phyloP scores from a whole-genome alignment of 2,329 filamentous ascomycete species.

The Fusarium sarcochroum region DNA sequence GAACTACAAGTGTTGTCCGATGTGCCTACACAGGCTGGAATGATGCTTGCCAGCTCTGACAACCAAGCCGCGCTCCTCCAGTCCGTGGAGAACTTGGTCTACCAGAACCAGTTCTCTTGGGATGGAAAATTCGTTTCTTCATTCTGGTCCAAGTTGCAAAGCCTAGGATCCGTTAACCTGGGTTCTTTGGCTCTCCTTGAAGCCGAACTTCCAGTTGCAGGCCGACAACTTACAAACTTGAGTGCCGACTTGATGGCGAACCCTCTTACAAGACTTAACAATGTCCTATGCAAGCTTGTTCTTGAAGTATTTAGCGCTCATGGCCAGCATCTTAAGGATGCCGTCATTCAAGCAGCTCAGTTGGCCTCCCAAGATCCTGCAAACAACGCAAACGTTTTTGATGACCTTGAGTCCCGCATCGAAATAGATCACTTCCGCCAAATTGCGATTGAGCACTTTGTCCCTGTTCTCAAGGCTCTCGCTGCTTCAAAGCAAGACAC shows the following conservation, averaged over 20 bases:
- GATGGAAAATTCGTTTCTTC: conserved; percentile 59
- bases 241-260: conserved; percentile 65
- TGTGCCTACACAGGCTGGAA: conserved; percentile 52
- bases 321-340: conserved; percentile 50
- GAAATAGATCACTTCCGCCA: conserved; percentile 55
- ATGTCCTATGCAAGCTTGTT: conserved; percentile 63
- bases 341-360: conserved; percentile 48
- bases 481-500: conserved; percentile 46
- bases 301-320: conserved; percentile 59
- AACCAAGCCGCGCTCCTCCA: conserved; percentile 60
- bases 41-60: conserved; percentile 53
- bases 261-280: conserved; percentile 64
- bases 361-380: conserved; percentile 31
- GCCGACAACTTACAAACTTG: conserved; percentile 66
- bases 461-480: conserved; percentile 62
- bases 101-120: conserved; percentile 56
- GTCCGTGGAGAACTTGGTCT: conserved; percentile 63
- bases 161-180: conserved; percentile 67
- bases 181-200: conserved; percentile 74
- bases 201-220: conserved; percentile 73
- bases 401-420: conserved; percentile 44
- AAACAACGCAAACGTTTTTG: conserved; percentile 31
- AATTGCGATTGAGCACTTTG: conserved; percentile 59
- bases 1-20: conserved; percentile 66
- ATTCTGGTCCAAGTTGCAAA: conserved; percentile 69